phyloP scores from a whole-genome alignment of 257 asterid genomes.

The Ligustrum vulgare region DNA sequence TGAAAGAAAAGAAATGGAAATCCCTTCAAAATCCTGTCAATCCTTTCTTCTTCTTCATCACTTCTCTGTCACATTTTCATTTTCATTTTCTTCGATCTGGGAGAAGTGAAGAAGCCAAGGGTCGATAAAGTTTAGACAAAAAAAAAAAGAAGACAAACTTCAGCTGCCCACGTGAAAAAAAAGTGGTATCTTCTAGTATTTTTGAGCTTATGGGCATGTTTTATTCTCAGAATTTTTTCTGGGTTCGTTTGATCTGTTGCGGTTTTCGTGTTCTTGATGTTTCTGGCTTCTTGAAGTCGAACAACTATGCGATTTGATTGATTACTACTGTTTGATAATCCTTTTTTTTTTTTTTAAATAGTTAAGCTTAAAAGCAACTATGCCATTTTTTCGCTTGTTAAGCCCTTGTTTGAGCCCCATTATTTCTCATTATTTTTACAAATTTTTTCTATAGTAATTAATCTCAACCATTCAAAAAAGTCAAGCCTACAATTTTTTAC shows the following conservation, averaged over 20 bases:
- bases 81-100: neutral
- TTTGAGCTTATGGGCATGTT: neutral
- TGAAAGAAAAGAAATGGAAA: neutral
- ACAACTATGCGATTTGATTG: neutral
- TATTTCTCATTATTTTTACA: no score
- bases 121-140: neutral
- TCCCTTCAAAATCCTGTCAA: neutral
- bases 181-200: conserved; percentile 11
- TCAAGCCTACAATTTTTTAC: no score
- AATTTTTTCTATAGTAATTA: no score
- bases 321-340: neutral
- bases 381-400: no score
- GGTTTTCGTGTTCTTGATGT: neutral
- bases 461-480: no score
- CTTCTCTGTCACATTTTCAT: neutral
- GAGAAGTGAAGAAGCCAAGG: neutral
- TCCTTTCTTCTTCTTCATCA: conserved; percentile 4
- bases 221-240: conserved; percentile 1
- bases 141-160: neutral
- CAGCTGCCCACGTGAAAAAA: conserved; percentile 9
- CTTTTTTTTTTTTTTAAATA: neutral
- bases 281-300: neutral
- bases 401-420: no score
- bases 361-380: neutral
- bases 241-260: neutral